These are phyloP conservation scores for Rhytidhysteron rufulum DNA, from an alignment of 2,329 filamentous ascomycete genomes.

Conservation along the genomic window DNA sequence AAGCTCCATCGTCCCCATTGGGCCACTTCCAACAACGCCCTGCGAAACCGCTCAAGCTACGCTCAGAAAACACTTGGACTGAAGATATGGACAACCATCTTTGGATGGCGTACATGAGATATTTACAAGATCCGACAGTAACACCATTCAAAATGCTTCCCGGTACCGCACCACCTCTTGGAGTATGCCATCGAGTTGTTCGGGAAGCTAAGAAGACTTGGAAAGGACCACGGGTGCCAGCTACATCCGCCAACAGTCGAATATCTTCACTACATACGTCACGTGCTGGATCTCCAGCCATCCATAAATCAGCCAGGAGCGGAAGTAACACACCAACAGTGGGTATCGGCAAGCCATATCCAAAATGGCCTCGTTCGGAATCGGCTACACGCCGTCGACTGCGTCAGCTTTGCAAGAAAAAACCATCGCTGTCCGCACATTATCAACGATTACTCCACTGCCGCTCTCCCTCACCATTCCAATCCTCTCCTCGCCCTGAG, in stretches of 20 bases:
- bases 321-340: constrained; percentile 48
- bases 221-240: constrained; percentile 43
- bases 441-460: constrained; percentile 60
- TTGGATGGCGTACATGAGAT: constrained; percentile 63
- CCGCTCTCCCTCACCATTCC: constrained; percentile 58
- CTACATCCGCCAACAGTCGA: constrained; percentile 19
- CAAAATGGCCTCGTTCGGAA: constrained; percentile 55
- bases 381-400: constrained; percentile 56
- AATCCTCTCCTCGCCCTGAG: constrained; percentile 30
- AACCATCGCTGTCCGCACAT: constrained; percentile 60
- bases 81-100: constrained; percentile 63
- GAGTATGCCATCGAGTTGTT: constrained; percentile 61
- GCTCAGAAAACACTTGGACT: constrained; percentile 49
- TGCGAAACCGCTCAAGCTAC: constrained; percentile 42
- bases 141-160: constrained; percentile 66
- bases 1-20: constrained; percentile 27
- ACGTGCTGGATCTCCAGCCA: constrained; percentile 41
- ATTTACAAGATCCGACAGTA: constrained; percentile 62
- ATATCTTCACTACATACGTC: constrained; percentile 13
- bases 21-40: constrained; percentile 22
- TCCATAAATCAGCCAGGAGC: constrained; percentile 39
- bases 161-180: constrained; percentile 59
- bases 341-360: constrained; percentile 31
- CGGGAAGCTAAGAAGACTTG: constrained; percentile 59
- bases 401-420: constrained; percentile 57